These are phyloP conservation scores for Nymphaea thermarum DNA, from an alignment of 164 flowering plant species.

Conservation along the genomic window DNA sequence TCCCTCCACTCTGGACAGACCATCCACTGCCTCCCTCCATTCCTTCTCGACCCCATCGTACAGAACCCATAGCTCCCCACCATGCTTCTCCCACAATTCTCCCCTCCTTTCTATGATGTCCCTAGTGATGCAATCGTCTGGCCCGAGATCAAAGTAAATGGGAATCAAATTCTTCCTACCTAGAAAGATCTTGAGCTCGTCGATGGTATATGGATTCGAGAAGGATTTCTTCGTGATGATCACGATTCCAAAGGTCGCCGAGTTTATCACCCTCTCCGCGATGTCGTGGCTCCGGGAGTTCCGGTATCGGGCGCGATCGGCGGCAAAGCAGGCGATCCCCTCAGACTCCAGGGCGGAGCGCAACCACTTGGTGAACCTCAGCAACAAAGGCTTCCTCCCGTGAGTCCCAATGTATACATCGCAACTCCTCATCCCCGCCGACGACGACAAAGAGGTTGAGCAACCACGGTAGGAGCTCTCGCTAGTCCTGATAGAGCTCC, in stretches of 20 bases:
- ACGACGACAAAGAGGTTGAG: conserved; percentile 30
- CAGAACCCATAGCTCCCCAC: conserved; percentile 73
- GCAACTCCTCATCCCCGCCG: conserved; percentile 54
- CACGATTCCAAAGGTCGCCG: conserved; percentile 64
- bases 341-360: conserved; percentile 81
- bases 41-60: conserved; percentile 87
- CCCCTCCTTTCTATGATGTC: conserved; percentile 87
- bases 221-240: conserved; percentile 77
- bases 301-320: conserved; percentile 69
- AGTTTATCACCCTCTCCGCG: conserved; percentile 75
- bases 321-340: conserved; percentile 76
- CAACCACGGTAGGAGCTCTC: neutral
- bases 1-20: conserved; percentile 64
- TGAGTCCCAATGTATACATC: conserved; percentile 87
- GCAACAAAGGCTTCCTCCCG: conserved; percentile 64
- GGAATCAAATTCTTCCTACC: conserved; percentile 81
- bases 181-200: conserved; percentile 67
- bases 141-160: conserved; percentile 70
- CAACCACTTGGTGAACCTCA: conserved; percentile 81
- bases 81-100: conserved; percentile 79
- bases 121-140: conserved; percentile 72
- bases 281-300: conserved; percentile 55
- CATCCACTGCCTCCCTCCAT: conserved; percentile 79
- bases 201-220: conserved; percentile 72
- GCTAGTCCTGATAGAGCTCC: neutral